Evolutionary conservation across 805 yeast species (phyloP), one percentile per base, ranked within the genome.

Genomic region (Teunomyces lycoperdinae): DNA sequence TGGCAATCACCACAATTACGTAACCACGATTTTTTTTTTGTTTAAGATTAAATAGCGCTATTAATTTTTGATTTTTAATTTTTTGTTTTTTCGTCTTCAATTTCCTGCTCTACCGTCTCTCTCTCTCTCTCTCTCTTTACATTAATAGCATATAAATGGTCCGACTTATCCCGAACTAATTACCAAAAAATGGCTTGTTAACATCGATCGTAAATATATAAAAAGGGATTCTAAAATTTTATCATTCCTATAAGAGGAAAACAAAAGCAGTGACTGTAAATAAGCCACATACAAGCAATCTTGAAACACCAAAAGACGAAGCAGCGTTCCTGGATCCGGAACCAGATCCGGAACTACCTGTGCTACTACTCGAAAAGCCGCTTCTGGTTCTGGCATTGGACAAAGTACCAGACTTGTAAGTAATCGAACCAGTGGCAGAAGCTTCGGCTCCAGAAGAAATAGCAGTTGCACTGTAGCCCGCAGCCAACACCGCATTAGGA

Each of bases 401-500:
- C 16, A 38, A 42, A 13, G 38, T 38, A 16, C 8, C 35, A 20
- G 16, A 20, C 30, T 24, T 42, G 28, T 4, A 20, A 20, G 24
- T 20, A 1, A 20, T 20, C 24, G 33, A n/a, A 10, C 27, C 39
- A 9, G 24, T 35, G 24, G 24, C 24, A 4, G 24, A 20, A 20
- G 13, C 17, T n/a, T 28, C 34, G 3, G 44, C 30, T 31, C 38
- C 29, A 14, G 44, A 31, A 28, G 43, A 24, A 38, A 26, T n/a
- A 7, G 41, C 13, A 3, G 83, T 77, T 7, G 72, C 58, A 2
- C 79, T 69, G 55, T 73, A 80, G 3, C 60, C 66, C 2, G 77
- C 60, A 1, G 83, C 87, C 3, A 61, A 57, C 2, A 63, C 61
- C 1, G 84, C 85, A 33, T 73, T 66, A n/a, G 87, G 86, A 40